Conservation (phyloP, 2,329 filamentous ascomycete genomes). For the Exophiala mesophila region DNA sequence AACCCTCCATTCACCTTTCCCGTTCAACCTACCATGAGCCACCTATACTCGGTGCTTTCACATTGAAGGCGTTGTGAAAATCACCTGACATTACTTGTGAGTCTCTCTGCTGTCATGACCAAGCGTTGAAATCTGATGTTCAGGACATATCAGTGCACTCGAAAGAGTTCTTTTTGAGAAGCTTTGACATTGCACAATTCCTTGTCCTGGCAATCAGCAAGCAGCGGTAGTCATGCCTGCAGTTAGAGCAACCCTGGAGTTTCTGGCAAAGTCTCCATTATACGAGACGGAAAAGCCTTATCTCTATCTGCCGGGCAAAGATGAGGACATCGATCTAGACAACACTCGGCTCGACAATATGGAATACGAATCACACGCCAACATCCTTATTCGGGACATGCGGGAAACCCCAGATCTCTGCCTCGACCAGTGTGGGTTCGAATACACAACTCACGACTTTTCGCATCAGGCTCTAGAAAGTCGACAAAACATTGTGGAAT, state of each 20-base stretch:
- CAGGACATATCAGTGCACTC: too few relatives aligned
- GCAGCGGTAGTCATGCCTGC: too few relatives aligned
- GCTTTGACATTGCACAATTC: too few relatives aligned
- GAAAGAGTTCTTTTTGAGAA: too few relatives aligned
- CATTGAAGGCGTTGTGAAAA: too few relatives aligned
- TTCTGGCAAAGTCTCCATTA: conserved; percentile 4
- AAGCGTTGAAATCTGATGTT: too few relatives aligned
- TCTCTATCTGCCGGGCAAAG: conserved; percentile 4
- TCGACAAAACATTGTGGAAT: background rate
- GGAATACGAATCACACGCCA: conserved; percentile 4
- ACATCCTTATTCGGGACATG: conserved; percentile 5
- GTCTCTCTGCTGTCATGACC: too few relatives aligned
- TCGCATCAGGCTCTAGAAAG: background rate
- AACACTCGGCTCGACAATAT: conserved; percentile 7
- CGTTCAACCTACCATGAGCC: too few relatives aligned
- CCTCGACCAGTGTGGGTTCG: conserved; percentile 11
- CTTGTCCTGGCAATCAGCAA: too few relatives aligned
- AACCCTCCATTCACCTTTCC: background rate
- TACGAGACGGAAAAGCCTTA: conserved; percentile 13
- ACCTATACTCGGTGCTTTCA: too few relatives aligned
- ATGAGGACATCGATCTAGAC: conserved; percentile 6
- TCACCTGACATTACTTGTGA: too few relatives aligned
- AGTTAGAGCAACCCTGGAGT: background rate
- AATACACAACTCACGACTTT: conserved; percentile 1
- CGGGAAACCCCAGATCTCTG: conserved; percentile 1